Base-by-base conservation (phyloP, 2,329 filamentous ascomycete species). In the Ceratocystis lukuohia region DNA sequence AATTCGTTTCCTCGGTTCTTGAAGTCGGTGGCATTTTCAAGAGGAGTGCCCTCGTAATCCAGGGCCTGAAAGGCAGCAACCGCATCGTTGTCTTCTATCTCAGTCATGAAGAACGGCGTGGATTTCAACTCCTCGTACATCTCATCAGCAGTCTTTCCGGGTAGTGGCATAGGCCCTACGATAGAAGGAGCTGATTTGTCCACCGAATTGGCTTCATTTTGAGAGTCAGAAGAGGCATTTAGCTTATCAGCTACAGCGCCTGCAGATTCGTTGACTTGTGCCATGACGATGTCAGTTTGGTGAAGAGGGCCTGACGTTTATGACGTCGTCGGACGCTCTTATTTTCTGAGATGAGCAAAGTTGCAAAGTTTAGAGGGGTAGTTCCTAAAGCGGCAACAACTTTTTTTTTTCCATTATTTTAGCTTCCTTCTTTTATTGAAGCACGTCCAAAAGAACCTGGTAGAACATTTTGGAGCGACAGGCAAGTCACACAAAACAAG, bases 81-180 rank as follows among this genome's bases (percentile, higher is more conserved):
- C 70, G 89, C 86, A 69, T 88, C 80, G 73, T 96, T 96, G 70
- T 92, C 87, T 70, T 95, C 88, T 44, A 96, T 81, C 70, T 89
- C 87, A 37, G 91, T 97, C 94, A 99, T 99, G 80, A 99, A 99
- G 46, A 99, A 82, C 5, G 94, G 94, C 41, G 80, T 82, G 73
- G 80, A 79, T 74, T 84, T 83, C 53, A 85, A 75, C 62, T 85
- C 82, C 8, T 79, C 79, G 66, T 81, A 74, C 44, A 84, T 79
- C 71, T 85, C 82, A 46, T 83, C 81, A 2, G 80, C 75, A 3
- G 81, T 80, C 74, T 80, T 81, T 71, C 77, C 72, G 7, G 66
- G 62, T 25, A 66, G 50, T 2, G 68, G 65, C 15, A 56, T 53
- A 7, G 69, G 69, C 2, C 69, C 74, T 70, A 88, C 84, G 33